phyloP scores from a whole-genome alignment of 495 filamentous ascomycete species.

The Penicillium bovifimosum region DNA sequence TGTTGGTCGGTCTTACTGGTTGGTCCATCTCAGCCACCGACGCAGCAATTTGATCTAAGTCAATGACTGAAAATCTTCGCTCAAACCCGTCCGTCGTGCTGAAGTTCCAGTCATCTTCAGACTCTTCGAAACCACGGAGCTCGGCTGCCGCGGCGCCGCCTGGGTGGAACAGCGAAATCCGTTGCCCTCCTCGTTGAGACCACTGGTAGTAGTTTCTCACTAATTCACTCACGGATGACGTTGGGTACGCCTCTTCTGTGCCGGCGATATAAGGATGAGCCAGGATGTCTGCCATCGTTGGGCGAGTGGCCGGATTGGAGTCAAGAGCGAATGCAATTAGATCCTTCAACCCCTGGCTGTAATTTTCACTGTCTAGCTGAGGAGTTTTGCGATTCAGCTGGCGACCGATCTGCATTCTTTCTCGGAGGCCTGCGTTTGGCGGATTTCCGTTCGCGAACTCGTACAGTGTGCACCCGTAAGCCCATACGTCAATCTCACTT shows the following conservation, averaged over 20 bases:
- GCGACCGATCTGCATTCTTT: constrained; percentile 53
- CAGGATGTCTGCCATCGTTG: constrained; percentile 52
- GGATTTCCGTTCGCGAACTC: constrained; percentile 89
- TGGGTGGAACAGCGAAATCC: constrained; percentile 73
- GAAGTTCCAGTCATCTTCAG: constrained; percentile 82
- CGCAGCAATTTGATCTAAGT: constrained; percentile 42
- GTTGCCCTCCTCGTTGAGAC: constrained; percentile 77
- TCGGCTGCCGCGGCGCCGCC: constrained; percentile 66
- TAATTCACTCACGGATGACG: constrained; percentile 60
- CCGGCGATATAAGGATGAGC: constrained; percentile 45
- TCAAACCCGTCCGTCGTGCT: constrained; percentile 83
- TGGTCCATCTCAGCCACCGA: constrained; percentile 37
- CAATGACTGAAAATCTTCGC: constrained; percentile 46
- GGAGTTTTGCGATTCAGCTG: constrained; percentile 55
- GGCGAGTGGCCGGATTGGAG: constrained; percentile 66
- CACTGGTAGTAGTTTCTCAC: constrained; percentile 79
- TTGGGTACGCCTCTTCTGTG: constrained; percentile 65
- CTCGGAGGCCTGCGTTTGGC: constrained; percentile 52
- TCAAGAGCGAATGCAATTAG: constrained; percentile 78
- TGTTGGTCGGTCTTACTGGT: constrained; percentile 25
- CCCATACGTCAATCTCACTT: constrained; percentile 87
- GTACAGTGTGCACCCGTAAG: constrained; percentile 82
- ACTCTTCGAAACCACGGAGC: constrained; percentile 34
- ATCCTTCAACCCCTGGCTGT: constrained; percentile 64
- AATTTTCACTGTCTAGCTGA: constrained; percentile 69